Conservation (phyloP, 1,284 basidiomycete genomes). For the Cryptococcus sp. region DNA sequence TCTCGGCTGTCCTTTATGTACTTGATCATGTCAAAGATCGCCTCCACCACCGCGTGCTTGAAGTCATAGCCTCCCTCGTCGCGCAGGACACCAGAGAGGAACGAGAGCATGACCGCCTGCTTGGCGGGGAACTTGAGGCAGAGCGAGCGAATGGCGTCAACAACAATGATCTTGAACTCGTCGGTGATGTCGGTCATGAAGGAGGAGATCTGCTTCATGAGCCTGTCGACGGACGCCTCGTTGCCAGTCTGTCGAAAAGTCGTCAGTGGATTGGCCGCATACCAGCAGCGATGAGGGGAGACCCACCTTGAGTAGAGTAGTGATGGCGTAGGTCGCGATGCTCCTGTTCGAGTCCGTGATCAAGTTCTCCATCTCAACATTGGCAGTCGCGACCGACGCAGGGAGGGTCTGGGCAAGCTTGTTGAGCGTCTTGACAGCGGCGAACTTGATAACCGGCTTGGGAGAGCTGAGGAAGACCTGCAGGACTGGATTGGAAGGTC, state of each 20-base stretch:
- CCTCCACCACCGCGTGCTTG: constrained; percentile 98
- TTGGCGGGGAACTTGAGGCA: constrained; percentile 99
- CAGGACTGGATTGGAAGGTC: constrained; percentile 58
- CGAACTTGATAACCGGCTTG: constrained; percentile 92
- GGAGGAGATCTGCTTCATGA: constrained; percentile 98
- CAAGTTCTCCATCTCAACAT: constrained; percentile 95
- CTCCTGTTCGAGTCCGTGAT: constrained; percentile 95
- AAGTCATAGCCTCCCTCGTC: constrained; percentile 99
- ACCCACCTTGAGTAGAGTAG: constrained; percentile 86
- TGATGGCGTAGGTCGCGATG: constrained; percentile 98
- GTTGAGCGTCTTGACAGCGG: constrained; percentile 92
- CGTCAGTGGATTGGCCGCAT: constrained; percentile 2
- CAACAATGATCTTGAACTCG: constrained; percentile 99
- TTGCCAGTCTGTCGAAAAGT: constrained; percentile 72
- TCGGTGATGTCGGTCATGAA: constrained; percentile 99
- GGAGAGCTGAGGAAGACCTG: constrained; percentile 92
- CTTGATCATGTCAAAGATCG: constrained; percentile 99
- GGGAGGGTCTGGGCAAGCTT: constrained; percentile 80
- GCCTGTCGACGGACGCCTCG: constrained; percentile 95
- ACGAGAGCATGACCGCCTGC: constrained; percentile 90
- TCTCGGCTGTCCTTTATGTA: constrained; percentile 94
- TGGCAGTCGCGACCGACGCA: constrained; percentile 83
- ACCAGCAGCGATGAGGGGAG: background rate
- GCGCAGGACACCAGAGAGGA: constrained; percentile 87
- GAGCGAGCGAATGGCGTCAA: constrained; percentile 95